Base-by-base conservation (phyloP, 305 asterid genomes). In the Fraxinus floribunda region DNA sequence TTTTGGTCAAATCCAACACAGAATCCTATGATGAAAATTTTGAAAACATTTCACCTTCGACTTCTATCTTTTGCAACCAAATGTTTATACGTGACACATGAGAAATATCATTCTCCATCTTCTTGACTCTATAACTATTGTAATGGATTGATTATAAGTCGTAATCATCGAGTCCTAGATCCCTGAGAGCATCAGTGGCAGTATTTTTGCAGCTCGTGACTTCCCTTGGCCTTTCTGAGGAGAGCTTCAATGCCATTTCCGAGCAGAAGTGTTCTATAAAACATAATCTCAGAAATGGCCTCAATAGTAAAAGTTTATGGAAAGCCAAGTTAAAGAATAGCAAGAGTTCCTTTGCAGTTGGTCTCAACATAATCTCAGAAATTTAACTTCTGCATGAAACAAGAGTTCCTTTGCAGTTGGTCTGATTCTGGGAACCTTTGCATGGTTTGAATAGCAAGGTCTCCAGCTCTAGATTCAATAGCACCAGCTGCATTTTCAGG, bases 401-500 rank as follows among this genome's bases (percentile, higher is more conserved):
- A 96, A 22, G 91, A 89, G 84, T 85, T 87, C 82, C 84, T 89
- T 86, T 91, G 99, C 83, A 94, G 91, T 86, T 89, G 98, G 75
- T 94, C 97, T 32, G 91, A 88, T 39, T 91, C 88, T 6, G 98
- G 97, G 86, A 90, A 96, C 83, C 83, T 91, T 79, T 85, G 88
- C 98, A 96, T 94, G 64, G 93, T 87, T 87, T 90, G 97, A 77
- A 92, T 85, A 32, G 97, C 99, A 30, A 93, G 87, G 88, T 96
- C 97, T 81, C 98, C 98, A 4, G 96, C 99, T 87, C 98, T 97
- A 34, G 97, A 88, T 90, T 94, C 97, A 52, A 94, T 85, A 13
- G 98, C 99, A 78, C 83, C 87, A 32, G 94, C 90, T 80, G 98
- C 95, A 75, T 92, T 91, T 73, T 89, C 94, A 0, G 97, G 93